A percentile compares a stretch with the other conserved stretches of the same genome.
These are phyloP conservation scores for Solanum tacnaense DNA, from an alignment of 257 asterid genomes.

Conservation along the genomic window DNA sequence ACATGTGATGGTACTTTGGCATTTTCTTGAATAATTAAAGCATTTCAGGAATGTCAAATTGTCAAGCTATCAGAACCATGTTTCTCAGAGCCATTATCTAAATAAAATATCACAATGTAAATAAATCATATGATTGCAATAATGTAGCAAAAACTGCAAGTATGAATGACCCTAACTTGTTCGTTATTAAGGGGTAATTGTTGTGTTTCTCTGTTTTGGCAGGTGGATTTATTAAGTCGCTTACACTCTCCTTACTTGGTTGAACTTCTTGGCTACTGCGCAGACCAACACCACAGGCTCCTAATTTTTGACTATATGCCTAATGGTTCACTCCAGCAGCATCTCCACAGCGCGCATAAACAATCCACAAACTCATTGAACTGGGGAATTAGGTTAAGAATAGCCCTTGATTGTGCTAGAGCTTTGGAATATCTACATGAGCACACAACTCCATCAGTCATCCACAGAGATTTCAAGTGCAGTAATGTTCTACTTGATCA, in stretches of 20 bases:
- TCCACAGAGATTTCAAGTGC: constrained; percentile 67
- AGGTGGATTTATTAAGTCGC: constrained; percentile 72
- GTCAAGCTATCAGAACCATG: neutral
- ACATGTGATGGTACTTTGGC: neutral
- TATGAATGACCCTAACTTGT: neutral
- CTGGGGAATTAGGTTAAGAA: constrained; percentile 53
- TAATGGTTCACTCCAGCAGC: constrained; percentile 40
- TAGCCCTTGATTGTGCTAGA: constrained; percentile 64
- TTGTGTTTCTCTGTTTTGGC: neutral
- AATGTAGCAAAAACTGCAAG: neutral
- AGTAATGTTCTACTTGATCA: constrained; percentile 54
- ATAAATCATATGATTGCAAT: neutral
- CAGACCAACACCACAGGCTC: constrained; percentile 64
- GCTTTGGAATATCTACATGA: constrained; percentile 75
- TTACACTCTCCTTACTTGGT: constrained; percentile 46
- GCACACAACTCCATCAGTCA: constrained; percentile 54
- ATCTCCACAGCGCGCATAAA: constrained; percentile 30
- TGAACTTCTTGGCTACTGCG: constrained; percentile 73
- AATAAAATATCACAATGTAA: neutral
- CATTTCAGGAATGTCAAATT: neutral
- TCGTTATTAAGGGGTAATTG: neutral
- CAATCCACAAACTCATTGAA: constrained; percentile 11
- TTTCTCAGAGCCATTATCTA: neutral
- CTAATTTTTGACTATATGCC: constrained; percentile 63
- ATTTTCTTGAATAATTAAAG: neutral